Base-by-base conservation (phyloP, 2,329 filamentous ascomycete genomes). In the Cadophora gregata region DNA sequence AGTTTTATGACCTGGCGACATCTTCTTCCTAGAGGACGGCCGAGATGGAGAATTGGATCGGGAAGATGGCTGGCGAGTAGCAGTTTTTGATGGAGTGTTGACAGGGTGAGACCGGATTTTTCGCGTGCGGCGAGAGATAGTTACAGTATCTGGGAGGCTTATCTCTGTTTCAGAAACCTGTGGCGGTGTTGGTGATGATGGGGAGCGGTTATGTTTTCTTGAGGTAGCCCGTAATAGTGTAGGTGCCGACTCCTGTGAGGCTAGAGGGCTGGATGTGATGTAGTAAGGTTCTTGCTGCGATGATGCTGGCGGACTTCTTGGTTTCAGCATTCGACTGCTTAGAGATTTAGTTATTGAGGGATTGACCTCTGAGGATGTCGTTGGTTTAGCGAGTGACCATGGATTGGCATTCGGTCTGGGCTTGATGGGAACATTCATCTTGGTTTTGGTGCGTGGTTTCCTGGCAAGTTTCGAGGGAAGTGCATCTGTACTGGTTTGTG, bases 331-430 rank as follows among this genome's bases (percentile, higher is more conserved):
- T 58, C 25, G 36, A 7, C 31, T 31, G 12, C 27, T 31, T 29
- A 65, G 10, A n/a, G 25, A 6, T 56, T 69, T 67, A 19, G 62
- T 62, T 24, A 66, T 63, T n/a, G 45, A 59, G 33, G 67, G 61
- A n/a, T 53, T 58, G 7, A 25, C 14, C 51, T 67, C 62, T 14
- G 55, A 31, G 19, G 63, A 58, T 33, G 66, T 60, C 33, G 59
- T 60, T 16, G 70, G 31, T 59, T 56, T 51, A 36, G 66, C 59
- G n/a, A 63, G 58, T 5, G 63, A 56, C 70, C 66, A 71, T 9
- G 59, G 69, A 45, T 71, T 71, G 6, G 59, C 66, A 56, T 66
- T 71, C 38, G 58, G 67, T 56, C 31, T 63, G 36, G 66, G 59
- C 55, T 65, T 68, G n/a, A 33, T 31, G n/a, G 29, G 21, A 8